Base-by-base conservation (phyloP, 306 rosid genomes). In the Malus fusca region DNA sequence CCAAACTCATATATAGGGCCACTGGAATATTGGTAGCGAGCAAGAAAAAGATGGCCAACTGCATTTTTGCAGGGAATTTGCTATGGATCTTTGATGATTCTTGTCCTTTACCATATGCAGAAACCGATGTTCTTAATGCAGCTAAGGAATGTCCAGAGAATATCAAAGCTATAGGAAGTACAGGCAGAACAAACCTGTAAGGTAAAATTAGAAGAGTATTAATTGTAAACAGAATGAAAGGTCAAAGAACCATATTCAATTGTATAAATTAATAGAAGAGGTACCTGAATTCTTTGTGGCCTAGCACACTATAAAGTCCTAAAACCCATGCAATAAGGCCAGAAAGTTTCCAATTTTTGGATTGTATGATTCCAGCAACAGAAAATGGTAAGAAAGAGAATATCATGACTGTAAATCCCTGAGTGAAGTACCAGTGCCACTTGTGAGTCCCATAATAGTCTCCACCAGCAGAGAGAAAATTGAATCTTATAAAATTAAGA, bases 381-480 rank as follows among this genome's bases (percentile, higher is more conserved):
- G 88, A 90, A 83, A 92, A 90, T 69, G 99, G 99, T 75, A 92
- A 71, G 87, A 88, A 84, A 33, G 91, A 81, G 81, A 95, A 85
- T 78, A 95, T 75, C 93, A 95, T 92, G 83, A 86, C 97, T 0
- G 90, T 28, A 83, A 95, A 95, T 78, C 96, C 99, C 87, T 90
- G 93, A 79, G 91, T 90, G 84, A 95, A 88, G 92, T 95, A 95
- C 99, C 99, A 95, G 89, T 95, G 96, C 98, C 98, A 92, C 81
- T 74, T 72, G 85, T 95, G 98, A 81, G 97, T 95, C 86, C 98
- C 98, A 81, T 95, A 95, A 78, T 89, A 90, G 77, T 95, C 97
- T 88, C 97, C 98, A 13, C 97, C 98, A 71, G 97, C 85, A 66
- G 96, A 90, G 77, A 95, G 92, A 87, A 95, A 89, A 84, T 92